These are phyloP conservation scores for Dioszegia hungarica DNA, from an alignment of 768 basidiomycete species.

Conservation along the genomic window DNA sequence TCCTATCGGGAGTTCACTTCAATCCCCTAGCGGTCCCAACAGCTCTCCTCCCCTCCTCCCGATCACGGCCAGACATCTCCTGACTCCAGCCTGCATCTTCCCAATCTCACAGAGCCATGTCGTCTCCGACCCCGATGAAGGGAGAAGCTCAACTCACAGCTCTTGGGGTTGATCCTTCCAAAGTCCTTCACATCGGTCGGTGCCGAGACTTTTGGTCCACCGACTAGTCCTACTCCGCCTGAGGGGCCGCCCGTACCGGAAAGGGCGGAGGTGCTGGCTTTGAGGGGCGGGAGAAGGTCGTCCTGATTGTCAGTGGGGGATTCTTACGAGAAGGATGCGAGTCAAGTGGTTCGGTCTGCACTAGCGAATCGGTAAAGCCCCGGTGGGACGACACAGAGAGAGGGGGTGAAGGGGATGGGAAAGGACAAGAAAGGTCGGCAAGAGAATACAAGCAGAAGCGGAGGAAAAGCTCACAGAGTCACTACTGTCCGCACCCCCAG, in stretches of 20 bases:
- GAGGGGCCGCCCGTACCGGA: slow-evolving; percentile 37
- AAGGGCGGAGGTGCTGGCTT: slow-evolving; percentile 51
- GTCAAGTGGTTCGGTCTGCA: too few relatives aligned
- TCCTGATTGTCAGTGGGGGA: slow-evolving; percentile 21
- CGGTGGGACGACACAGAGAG: too few relatives aligned
- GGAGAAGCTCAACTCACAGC: slow-evolving; percentile 14
- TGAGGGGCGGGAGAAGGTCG: slow-evolving; percentile 28
- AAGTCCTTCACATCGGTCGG: slow-evolving; percentile 35
- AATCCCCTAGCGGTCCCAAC: too few relatives aligned
- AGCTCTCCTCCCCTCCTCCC: background rate
- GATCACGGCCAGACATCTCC: background rate
- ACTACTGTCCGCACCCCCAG: slow-evolving; percentile 40
- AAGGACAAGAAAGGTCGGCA: too few relatives aligned
- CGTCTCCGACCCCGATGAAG: too few relatives aligned
- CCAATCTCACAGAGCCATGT: too few relatives aligned
- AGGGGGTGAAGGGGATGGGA: too few relatives aligned
- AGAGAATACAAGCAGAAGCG: too few relatives aligned
- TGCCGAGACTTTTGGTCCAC: slow-evolving; percentile 52
- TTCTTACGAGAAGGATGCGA: too few relatives aligned
- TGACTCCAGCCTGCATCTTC: background rate
- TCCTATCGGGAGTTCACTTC: too few relatives aligned
- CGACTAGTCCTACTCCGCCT: slow-evolving; percentile 58
- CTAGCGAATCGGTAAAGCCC: too few relatives aligned
- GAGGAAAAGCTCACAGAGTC: slow-evolving; percentile 39
- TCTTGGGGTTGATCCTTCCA: slow-evolving; percentile 25